These are phyloP conservation scores for Ogataea paraovalis DNA, from an alignment of 805 yeast species.

Conservation along the genomic window DNA sequence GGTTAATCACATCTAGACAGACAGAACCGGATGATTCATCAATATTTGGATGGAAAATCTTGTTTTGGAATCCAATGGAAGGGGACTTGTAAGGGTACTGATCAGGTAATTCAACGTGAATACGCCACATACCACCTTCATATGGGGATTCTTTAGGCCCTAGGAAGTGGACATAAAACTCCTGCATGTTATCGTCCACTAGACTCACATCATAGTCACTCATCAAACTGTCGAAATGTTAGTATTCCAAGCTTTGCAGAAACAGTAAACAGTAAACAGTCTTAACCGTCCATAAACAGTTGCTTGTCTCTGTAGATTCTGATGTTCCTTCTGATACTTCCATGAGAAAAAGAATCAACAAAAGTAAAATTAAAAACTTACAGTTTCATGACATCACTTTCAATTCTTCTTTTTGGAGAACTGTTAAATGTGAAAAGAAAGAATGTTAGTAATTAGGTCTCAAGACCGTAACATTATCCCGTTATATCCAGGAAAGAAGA, in stretches of 20 bases:
- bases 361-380: slow-evolving; percentile 33
- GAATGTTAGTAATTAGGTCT: too few relatives aligned
- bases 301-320: too few relatives aligned
- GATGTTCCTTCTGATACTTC: too few relatives aligned
- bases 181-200: slow-evolving; percentile 81
- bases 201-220: slow-evolving; percentile 86
- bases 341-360: too few relatives aligned
- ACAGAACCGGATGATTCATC: slow-evolving; percentile 90
- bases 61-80: slow-evolving; percentile 88
- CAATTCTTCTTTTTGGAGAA: slow-evolving; percentile 75
- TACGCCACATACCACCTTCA: slow-evolving; percentile 84
- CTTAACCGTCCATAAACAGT: too few relatives aligned
- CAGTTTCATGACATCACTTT: slow-evolving; percentile 94
- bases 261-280: too few relatives aligned
- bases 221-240: slow-evolving; percentile 52
- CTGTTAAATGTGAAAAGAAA: slow-evolving; percentile 25
- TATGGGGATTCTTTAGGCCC: slow-evolving; percentile 91
- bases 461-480: background rate
- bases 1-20: slow-evolving; percentile 93
- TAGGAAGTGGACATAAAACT: slow-evolving; percentile 74
- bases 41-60: slow-evolving; percentile 92
- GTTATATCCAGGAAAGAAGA: background rate
- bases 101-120: slow-evolving; percentile 91
- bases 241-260: slow-evolving; percentile 6
- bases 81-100: slow-evolving; percentile 96